These are phyloP conservation scores for Coriolopsis trogii DNA, from an alignment of 1,284 basidiomycete genomes.

Conservation along the genomic window DNA sequence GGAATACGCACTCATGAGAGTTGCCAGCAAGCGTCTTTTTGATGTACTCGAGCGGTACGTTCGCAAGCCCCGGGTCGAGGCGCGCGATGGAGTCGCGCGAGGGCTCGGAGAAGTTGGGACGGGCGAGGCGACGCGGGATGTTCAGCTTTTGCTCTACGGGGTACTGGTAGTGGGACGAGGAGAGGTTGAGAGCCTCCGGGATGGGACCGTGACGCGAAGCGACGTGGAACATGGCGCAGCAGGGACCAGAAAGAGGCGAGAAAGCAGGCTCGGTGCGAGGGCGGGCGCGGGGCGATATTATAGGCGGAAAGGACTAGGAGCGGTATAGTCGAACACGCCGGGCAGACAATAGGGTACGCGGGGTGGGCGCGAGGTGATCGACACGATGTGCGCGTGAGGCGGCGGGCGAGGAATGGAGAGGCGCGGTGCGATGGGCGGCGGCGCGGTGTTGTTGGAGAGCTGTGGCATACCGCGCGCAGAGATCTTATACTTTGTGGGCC, in stretches of 20 bases:
- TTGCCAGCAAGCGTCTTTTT: conserved; percentile 38
- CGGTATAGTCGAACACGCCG: conserved; percentile 16
- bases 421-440: conserved; percentile 6
- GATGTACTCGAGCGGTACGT: conserved; percentile 41
- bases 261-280: not conserved
- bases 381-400: conserved; percentile 25
- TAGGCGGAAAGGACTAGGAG: conserved; percentile 16
- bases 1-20: conserved; percentile 38
- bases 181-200: conserved; percentile 30
- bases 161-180: conserved; percentile 26
- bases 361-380: conserved; percentile 23
- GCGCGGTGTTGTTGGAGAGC: conserved; percentile 11
- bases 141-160: conserved; percentile 34
- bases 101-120: conserved; percentile 37
- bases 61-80: conserved; percentile 39
- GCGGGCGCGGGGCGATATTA: conserved; percentile 7
- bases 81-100: conserved; percentile 33
- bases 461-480: not conserved
- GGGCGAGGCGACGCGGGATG: conserved; percentile 40
- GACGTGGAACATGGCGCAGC: conserved; percentile 35
- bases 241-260: not conserved
- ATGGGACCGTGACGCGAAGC: conserved; percentile 32
- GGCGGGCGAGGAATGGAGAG: conserved; percentile 12
- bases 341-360: conserved; percentile 23
- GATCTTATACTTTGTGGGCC: conserved; percentile 32